These are phyloP conservation scores for Penicillium ucsense DNA, from an alignment of 495 filamentous ascomycete genomes.

Conservation along the genomic window DNA sequence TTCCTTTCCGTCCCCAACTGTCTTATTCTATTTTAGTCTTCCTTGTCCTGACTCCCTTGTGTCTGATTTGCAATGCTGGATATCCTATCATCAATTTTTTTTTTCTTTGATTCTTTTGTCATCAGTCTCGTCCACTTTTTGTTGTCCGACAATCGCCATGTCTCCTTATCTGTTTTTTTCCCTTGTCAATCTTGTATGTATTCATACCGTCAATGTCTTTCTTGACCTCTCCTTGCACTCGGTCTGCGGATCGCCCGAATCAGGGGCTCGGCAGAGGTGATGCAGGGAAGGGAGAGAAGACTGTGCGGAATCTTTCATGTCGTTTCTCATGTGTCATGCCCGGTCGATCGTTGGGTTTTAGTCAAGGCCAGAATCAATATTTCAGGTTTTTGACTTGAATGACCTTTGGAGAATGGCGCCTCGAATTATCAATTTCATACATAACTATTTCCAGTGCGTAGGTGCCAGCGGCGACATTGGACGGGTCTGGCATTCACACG, in stretches of 20 bases:
- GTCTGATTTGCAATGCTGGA: conserved; percentile 31
- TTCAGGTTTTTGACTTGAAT: conserved; percentile 15
- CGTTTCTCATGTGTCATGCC: conserved; percentile 37
- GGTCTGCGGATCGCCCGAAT: conserved; percentile 9
- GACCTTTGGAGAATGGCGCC: too few relatives aligned
- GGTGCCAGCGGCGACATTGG: too few relatives aligned
- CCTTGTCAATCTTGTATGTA: conserved; percentile 30
- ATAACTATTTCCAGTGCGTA: too few relatives aligned
- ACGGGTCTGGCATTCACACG: too few relatives aligned
- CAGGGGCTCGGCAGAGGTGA: too few relatives aligned
- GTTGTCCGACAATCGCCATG: not conserved
- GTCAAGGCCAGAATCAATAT: conserved; percentile 26
- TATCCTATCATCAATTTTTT: conserved; percentile 32
- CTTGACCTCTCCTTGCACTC: conserved; percentile 22
- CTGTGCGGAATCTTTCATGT: conserved; percentile 28
- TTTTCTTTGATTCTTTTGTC: conserved; percentile 2
- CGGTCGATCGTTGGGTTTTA: conserved; percentile 31
- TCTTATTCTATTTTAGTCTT: conserved; percentile 9
- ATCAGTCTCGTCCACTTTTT: conserved; percentile 4
- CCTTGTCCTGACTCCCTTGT: conserved; percentile 10
- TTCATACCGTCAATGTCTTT: conserved; percentile 24
- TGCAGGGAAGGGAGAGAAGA: too few relatives aligned
- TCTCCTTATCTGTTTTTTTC: not conserved
- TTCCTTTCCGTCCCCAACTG: conserved; percentile 6
- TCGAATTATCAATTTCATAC: too few relatives aligned